phyloP scores from a whole-genome alignment of 768 basidiomycete genomes.

The Pulveroboletus ravenelii region DNA sequence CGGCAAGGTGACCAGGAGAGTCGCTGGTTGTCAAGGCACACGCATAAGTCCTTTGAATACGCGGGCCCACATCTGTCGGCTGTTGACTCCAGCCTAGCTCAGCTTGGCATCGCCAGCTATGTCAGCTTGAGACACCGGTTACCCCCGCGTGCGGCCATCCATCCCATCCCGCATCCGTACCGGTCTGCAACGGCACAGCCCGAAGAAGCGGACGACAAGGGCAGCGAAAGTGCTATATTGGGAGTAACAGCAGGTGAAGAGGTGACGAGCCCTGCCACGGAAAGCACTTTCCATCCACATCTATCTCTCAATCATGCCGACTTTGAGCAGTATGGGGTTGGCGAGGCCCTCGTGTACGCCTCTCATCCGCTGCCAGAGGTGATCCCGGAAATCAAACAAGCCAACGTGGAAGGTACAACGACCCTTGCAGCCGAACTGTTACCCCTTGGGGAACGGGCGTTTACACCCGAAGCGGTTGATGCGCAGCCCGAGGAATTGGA shows the following conservation, averaged over 20 bases:
- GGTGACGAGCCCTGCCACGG: neutral
- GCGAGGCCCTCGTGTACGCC: constrained; percentile 55
- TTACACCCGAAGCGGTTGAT: neutral
- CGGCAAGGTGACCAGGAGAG: neutral
- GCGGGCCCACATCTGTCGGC: constrained; percentile 40
- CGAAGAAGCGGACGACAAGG: neutral
- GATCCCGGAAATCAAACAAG: neutral
- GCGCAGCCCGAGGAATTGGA: constrained; percentile 38
- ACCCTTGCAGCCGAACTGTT: neutral
- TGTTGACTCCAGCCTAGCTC: constrained; percentile 19
- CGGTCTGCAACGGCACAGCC: constrained; percentile 1
- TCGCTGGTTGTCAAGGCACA: constrained; percentile 10
- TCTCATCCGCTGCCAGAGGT: constrained; percentile 12
- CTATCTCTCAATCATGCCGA: constrained; percentile 26
- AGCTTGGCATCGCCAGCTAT: constrained; percentile 18
- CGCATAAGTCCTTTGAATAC: constrained; percentile 31
- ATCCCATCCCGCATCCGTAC: constrained; percentile 31
- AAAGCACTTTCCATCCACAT: constrained; percentile 9
- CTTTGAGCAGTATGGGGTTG: constrained; percentile 54
- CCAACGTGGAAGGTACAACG: neutral
- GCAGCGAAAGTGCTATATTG: neutral
- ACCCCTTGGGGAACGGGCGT: neutral
- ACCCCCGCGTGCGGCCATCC: constrained; percentile 28
- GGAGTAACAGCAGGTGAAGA: neutral
- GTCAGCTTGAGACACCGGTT: constrained; percentile 35